Evolutionary conservation across 2,329 filamentous ascomycete species (phyloP).

Genomic region (Monosporascus sp.): DNA sequence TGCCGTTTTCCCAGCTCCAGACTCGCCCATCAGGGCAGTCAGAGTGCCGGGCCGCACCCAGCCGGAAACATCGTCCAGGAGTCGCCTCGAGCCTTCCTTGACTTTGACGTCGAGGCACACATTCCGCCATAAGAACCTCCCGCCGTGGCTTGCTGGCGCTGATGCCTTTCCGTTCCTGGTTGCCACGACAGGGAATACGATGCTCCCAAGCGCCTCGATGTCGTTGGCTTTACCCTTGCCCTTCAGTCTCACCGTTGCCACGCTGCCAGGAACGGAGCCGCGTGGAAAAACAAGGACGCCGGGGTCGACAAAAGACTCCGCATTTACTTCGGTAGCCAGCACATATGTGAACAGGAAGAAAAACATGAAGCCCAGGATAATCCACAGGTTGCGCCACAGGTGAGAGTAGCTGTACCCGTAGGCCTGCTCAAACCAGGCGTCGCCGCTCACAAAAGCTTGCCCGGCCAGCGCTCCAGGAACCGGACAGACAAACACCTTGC

Average conservation of each 20-base stretch:
- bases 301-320: too few relatives aligned
- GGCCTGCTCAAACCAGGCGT: conserved; percentile 35
- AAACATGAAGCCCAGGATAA: conserved; percentile 37
- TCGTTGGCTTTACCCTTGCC: too few relatives aligned
- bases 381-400: conserved; percentile 32
- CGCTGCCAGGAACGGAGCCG: too few relatives aligned
- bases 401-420: conserved; percentile 40
- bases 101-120: conserved; percentile 69
- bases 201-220: too few relatives aligned
- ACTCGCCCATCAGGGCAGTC: conserved; percentile 72
- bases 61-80: conserved; percentile 75
- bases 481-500: too few relatives aligned
- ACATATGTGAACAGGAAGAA: conserved; percentile 48
- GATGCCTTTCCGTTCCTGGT: too few relatives aligned
- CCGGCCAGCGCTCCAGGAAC: conserved; percentile 27
- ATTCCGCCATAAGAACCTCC: conserved; percentile 78
- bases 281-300: too few relatives aligned
- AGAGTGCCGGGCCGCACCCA: conserved; percentile 88
- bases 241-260: too few relatives aligned
- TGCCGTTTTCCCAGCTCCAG: conserved; percentile 69
- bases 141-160: too few relatives aligned
- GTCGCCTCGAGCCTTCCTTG: conserved; percentile 63
- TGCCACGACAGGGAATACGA: too few relatives aligned
- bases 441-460: conserved; percentile 35
- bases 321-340: too few relatives aligned